Evolutionary conservation across 768 basidiomycete species (phyloP), one percentile per base, ranked within the genome.

Genomic region (Suillus paluster): DNA sequence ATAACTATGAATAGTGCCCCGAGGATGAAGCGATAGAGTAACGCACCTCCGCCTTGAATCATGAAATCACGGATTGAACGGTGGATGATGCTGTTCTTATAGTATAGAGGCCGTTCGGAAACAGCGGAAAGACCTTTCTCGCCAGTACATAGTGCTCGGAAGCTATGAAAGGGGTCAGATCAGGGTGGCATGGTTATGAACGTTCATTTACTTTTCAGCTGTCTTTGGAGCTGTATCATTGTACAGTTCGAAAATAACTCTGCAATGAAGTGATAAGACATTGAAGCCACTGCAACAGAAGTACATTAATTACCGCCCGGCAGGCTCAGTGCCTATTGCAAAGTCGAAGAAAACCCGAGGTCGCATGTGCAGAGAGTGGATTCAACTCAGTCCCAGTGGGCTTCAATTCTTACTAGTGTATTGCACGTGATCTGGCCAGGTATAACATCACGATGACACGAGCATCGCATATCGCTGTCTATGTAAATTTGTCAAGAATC

Each of bases 101-200:
- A 95, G 77, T 89, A 91, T 5, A 96, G 80, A 7, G 92, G 89
- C 11, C 86, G 74, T n/a, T 88, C 83, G 2, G 85, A 82, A 23
- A 80, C 71, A 1, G 81, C 73, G 0, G 91, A 92, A 8, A 89
- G 67, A 5, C 94, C 95, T 68, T 86, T 87, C 73, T 94, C 91
- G 10, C 95, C 95, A 1, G 94, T 96, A 72, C 91, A 94, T 57
- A 97, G 78, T 4, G 88, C 86, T 48, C 94, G 86, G 73, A 96
- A 96, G 76, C 94, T 96, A 50, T 39, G 12, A 17, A 57, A 56
- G 10, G 55, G 41, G 10, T 70, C 39, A 74, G 63, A 45, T 64
- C 23, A 60, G 41, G 46, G 45, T 27, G 54, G 36, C 21, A 45
- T 27, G 57, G n/a, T 56, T 21, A 34, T 46, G 34, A 14, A 42